phyloP scores from a whole-genome alignment of 2,329 filamentous ascomycete species.

The Penicillium psychrosexuale region DNA sequence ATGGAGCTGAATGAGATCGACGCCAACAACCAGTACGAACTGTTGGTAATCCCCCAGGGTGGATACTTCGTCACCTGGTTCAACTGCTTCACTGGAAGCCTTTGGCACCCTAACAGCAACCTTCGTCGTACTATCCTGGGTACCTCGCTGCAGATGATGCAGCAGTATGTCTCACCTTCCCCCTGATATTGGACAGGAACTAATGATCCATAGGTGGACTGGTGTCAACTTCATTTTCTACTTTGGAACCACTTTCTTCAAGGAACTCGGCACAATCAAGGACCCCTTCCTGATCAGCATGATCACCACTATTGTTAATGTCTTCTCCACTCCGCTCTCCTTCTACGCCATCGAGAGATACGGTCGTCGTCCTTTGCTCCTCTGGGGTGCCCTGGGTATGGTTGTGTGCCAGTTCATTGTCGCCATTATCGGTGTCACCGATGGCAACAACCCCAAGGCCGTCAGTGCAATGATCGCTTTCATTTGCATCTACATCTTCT shows the following conservation, averaged over 20 bases:
- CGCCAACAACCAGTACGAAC: constrained; percentile 85
- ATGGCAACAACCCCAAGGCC: constrained; percentile 47
- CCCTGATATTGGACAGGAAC: background rate
- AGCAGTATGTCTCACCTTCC: constrained; percentile 48
- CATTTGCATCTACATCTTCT: constrained; percentile 90
- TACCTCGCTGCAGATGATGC: constrained; percentile 75
- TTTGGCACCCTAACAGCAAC: constrained; percentile 53
- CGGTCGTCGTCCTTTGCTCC: constrained; percentile 75
- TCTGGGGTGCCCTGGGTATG: constrained; percentile 79
- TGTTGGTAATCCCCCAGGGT: constrained; percentile 61
- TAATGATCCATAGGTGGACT: constrained; percentile 51
- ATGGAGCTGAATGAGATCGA: constrained; percentile 79
- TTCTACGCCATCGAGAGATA: constrained; percentile 82
- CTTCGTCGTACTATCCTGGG: constrained; percentile 68
- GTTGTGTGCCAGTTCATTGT: constrained; percentile 83
- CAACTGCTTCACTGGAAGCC: constrained; percentile 59
- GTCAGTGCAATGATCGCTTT: constrained; percentile 73
- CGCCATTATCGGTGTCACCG: constrained; percentile 67
- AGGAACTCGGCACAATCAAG: constrained; percentile 69
- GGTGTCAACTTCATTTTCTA: constrained; percentile 94
- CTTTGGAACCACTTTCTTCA: constrained; percentile 80
- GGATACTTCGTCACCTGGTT: constrained; percentile 68
- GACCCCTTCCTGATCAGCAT: constrained; percentile 81
- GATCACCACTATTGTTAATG: constrained; percentile 85
- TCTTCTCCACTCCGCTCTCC: constrained; percentile 77